Base-by-base conservation (phyloP, 1,284 basidiomycete species). In the Vanrija humicola region DNA sequence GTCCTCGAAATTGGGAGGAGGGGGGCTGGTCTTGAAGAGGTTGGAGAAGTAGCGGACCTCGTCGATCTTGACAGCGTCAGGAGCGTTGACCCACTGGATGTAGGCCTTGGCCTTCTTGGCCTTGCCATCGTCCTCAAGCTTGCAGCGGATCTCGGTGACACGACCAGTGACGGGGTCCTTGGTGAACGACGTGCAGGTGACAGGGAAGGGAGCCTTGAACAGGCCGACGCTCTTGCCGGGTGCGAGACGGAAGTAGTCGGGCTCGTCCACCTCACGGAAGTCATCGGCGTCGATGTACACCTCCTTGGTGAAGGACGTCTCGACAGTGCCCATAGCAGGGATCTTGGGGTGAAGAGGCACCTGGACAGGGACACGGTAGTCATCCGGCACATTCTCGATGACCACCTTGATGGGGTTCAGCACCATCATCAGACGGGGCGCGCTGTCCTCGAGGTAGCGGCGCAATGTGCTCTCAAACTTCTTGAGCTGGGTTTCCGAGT, bases 71-170 rank as follows among this genome's bases (percentile, higher is more conserved):
- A 98, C 87, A 6, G 86, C 79, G 12, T 83, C 80, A 67, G 94
- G 88, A 64, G 90, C 87, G 43, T 90, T 92, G 16, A 98, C 90
- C 96, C 96, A 99, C 73, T 98, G 96, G 70, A 99, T 92, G 79
- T 87, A 98, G 15, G 93, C 87, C 75, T 97, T 96, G 29, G 93
- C 88, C 74, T 97, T 98, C 75, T 84, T 86, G 28, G 80, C 74
- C 34, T 68, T 70, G 16, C 70, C 72, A 10, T 81, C 82, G 63
- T 90, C 83, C 74, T 97, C 92, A 28, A 93, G 79, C 39, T 81
- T 82, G 72, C 87, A 90, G 50, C 87, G 74, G 46, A 99, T 83
- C 76, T 95, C 91, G 5, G 80, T 81, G 9, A 95, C 86, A 49
- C 84, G 78, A 26, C 90, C 89, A 0, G 84, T 85, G 1, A 73